Evolutionary conservation across 78 protist genomes (phyloP), one percentile per base, ranked within the genome.

Genomic region (Speleostelium caveatum): DNA sequence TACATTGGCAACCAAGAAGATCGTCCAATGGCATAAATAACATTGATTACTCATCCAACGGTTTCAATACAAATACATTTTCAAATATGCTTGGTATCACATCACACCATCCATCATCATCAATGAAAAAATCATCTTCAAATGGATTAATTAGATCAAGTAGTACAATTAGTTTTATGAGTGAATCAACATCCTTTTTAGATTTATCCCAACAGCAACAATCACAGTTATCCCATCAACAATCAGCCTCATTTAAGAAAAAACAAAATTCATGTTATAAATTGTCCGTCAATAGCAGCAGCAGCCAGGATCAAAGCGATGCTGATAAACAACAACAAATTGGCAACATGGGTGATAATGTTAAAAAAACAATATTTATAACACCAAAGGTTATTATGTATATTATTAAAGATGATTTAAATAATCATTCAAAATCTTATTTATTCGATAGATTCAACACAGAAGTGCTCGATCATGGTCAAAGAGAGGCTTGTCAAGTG

Each of bases 1-100:
- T 62, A 3, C 45, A 61, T 16, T 83, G 91, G 91, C 30, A 69
- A n/a, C 91, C 91, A 30, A 56, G 53, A 55, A 56, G 22, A 16
- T 28, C 79, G 3, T 10, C 10, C 10, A 6, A 45, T 10, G n/a
- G n/a, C n/a, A n/a, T 16, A 12, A 49, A 49, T 49, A 12, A 16
- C 55, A 56, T 73, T 8, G 2, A 59, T 3, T 69, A 83, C 35
- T 66, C 73, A 26, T 42, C 32, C 7, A 83, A 83, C 33, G 91
- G 91, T 33, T 83, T 67, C 41, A 83, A 63, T 2, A 41, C 67
- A 3, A 55, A 60, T 68, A 17, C 30, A 38, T 38, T n/a, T 66
- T 6, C n/a, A 14, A 14, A 14, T 45, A 45, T 45, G 53, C 6
- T 45, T 6, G 53, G 53, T 14, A 14, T 10, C 10, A 10, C 30